Percentiles rank a stretch among this genome's conserved stretches.
These are phyloP conservation scores for Saksenaea vasiformis DNA, from an alignment of 371 early-diverging fungal genomes.

Conservation along the genomic window DNA sequence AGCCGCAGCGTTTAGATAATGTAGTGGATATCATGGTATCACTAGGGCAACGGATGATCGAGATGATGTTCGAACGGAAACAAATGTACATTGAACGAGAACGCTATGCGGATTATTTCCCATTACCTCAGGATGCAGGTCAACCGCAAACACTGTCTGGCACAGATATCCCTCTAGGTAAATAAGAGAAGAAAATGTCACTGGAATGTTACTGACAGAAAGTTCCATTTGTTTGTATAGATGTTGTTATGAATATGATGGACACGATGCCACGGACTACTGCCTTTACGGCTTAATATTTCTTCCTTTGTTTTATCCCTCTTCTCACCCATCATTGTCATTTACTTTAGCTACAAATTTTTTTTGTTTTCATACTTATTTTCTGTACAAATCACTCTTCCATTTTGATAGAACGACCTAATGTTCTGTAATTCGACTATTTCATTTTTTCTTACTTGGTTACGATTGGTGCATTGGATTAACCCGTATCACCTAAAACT, in stretches of 20 bases:
- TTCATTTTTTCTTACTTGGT: no score
- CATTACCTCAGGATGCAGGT: constrained; percentile 3
- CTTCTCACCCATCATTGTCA: not conserved
- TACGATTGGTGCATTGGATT: no score
- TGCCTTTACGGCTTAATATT: not conserved
- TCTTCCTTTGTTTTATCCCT: not conserved
- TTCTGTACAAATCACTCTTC: not conserved
- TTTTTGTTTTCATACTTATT: not conserved
- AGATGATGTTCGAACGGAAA: constrained; percentile 27
- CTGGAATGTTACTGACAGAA: not conserved
- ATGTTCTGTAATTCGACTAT: no score
- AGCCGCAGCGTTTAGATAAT: constrained; percentile 35
- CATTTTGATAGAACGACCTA: not conserved
- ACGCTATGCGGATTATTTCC: constrained; percentile 30
- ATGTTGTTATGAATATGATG: not conserved
- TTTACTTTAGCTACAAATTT: not conserved
- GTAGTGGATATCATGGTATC: constrained; percentile 28
- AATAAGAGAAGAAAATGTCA: not conserved
- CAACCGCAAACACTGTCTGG: not conserved
- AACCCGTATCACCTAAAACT: no score
- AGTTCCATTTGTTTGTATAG: not conserved
- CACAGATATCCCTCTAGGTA: constrained; percentile 1
- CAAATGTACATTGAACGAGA: constrained; percentile 41
- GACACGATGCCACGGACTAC: not conserved
- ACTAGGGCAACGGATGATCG: constrained; percentile 27